These are phyloP conservation scores for Emericellopsis cladophorae DNA, from an alignment of 2,329 filamentous ascomycete genomes.

Conservation along the genomic window DNA sequence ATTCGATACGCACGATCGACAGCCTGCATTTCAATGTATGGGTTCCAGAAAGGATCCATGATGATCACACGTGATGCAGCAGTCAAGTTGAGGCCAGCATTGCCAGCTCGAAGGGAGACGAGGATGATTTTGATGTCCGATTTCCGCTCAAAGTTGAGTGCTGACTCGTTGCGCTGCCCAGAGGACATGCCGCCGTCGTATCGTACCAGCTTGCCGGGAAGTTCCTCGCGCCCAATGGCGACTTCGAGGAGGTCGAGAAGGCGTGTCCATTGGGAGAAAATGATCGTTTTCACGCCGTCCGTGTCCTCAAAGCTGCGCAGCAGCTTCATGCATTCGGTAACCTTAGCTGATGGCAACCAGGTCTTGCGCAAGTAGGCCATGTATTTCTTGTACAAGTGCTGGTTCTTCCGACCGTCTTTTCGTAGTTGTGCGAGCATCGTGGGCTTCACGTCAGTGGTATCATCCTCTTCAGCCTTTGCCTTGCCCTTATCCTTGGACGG, in stretches of 20 bases:
- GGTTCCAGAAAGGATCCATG: slow-evolving; percentile 91
- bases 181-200: slow-evolving; percentile 75
- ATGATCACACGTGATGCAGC: slow-evolving; percentile 78
- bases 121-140: slow-evolving; percentile 61
- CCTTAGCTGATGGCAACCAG: slow-evolving; percentile 71
- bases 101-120: slow-evolving; percentile 70
- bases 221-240: slow-evolving; percentile 50
- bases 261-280: slow-evolving; percentile 70
- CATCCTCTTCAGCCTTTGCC: slow-evolving; percentile 21
- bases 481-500: slow-evolving; percentile 18
- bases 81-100: slow-evolving; percentile 74
- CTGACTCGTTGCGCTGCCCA: slow-evolving; percentile 52
- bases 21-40: slow-evolving; percentile 84
- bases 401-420: slow-evolving; percentile 50
- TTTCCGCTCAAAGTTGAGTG: slow-evolving; percentile 53
- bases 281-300: slow-evolving; percentile 51
- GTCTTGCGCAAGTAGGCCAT: slow-evolving; percentile 53
- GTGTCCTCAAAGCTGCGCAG: slow-evolving; percentile 51
- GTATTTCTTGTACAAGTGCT: slow-evolving; percentile 54
- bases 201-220: slow-evolving; percentile 49
- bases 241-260: slow-evolving; percentile 63
- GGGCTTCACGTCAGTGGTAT: slow-evolving; percentile 23
- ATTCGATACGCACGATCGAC: slow-evolving; percentile 84
- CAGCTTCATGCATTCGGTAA: slow-evolving; percentile 64
- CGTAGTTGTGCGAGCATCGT: slow-evolving; percentile 54